Evolutionary conservation across 2,329 filamentous ascomycete genomes (phyloP).

Genomic region (Aspergillus novoparasiticus): DNA sequence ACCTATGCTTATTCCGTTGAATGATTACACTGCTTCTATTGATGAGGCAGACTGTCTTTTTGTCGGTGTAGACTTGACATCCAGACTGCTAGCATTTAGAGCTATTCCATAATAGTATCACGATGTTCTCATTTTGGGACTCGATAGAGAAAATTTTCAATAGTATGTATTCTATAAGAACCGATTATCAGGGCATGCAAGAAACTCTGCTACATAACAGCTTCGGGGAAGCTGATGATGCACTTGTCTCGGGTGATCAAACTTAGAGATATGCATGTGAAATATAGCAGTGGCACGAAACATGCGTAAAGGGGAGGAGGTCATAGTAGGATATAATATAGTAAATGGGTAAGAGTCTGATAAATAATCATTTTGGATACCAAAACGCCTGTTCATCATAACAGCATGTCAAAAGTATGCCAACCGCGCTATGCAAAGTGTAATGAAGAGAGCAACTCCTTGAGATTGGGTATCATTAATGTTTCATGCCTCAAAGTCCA

Average conservation of each 20-base stretch:
- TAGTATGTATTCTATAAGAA: background rate
- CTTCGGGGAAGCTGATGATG: background rate
- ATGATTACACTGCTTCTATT: background rate
- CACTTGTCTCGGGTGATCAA: background rate
- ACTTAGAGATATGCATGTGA: constrained; percentile 15
- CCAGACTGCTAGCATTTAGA: background rate
- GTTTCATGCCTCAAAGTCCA: constrained; percentile 21
- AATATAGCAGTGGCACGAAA: constrained; percentile 8
- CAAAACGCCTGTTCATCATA: constrained; percentile 39
- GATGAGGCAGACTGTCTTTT: background rate
- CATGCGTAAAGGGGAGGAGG: constrained; percentile 12
- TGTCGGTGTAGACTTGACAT: background rate
- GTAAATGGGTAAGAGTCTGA: constrained; percentile 11
- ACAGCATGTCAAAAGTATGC: constrained; percentile 37
- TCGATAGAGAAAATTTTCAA: background rate
- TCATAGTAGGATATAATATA: constrained; percentile 12
- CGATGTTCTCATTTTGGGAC: background rate
- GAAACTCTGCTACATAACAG: background rate
- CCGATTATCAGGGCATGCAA: background rate
- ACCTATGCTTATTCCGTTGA: background rate
- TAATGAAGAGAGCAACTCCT: constrained; percentile 26
- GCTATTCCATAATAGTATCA: background rate
- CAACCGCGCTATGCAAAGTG: constrained; percentile 45
- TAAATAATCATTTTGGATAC: constrained; percentile 25
- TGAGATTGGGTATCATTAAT: constrained; percentile 44